Conservation (phyloP, 345 rosid species). For the Rhodamnia rubescens region DNA sequence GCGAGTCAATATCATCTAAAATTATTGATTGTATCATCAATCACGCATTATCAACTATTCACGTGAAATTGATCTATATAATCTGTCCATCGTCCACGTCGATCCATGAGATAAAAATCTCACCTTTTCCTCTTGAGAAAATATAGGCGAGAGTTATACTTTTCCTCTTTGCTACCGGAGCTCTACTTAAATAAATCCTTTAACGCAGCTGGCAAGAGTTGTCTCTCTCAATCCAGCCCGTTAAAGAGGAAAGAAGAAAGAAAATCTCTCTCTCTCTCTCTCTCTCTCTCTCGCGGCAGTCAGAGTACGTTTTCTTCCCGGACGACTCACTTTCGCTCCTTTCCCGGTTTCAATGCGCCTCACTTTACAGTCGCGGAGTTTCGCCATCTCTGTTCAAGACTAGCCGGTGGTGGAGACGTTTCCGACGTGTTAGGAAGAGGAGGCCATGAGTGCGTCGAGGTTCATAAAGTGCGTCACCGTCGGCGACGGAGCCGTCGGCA, state of each 20-base stretch:
- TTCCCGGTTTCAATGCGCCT: background rate
- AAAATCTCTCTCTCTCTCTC: background rate
- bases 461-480: slow-evolving; percentile 73
- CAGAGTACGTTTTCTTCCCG: background rate
- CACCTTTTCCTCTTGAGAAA: background rate
- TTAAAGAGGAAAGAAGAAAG: background rate
- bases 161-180: background rate
- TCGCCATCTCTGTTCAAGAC: background rate
- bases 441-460: slow-evolving; percentile 54
- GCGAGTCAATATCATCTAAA: rapidly evolving
- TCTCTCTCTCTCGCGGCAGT: background rate
- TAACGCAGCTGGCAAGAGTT: background rate
- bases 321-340: background rate
- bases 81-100: background rate
- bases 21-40: background rate
- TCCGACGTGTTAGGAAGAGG: background rate
- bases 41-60: background rate
- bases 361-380: background rate
- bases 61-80: background rate
- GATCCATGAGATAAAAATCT: background rate
- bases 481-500: slow-evolving; percentile 79
- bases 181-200: background rate
- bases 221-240: background rate
- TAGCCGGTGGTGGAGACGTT: background rate
- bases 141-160: background rate